Evolutionary conservation across 441 rosid species (phyloP).

Genomic region (Pelargonium citronellum): DNA sequence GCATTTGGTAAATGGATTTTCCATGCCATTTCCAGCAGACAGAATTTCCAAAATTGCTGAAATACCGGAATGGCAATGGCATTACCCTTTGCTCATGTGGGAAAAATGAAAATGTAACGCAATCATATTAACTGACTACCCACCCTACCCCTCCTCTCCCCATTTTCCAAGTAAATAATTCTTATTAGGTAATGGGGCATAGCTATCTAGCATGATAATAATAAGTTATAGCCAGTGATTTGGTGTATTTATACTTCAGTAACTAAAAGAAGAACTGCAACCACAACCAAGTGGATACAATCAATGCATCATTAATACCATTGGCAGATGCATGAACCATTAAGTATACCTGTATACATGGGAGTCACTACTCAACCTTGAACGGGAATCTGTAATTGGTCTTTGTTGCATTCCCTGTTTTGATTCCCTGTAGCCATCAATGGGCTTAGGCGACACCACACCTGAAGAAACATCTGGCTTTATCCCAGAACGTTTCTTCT

Average conservation of each 20-base stretch:
- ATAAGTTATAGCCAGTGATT: conserved; percentile 1
- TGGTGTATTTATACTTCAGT: not conserved
- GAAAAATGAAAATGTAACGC: not conserved
- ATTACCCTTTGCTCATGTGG: not conserved
- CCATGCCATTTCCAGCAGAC: not conserved
- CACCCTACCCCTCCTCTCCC: no score
- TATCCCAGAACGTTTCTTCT: conserved; percentile 93
- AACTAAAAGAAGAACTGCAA: conserved; percentile 10
- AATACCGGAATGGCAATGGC: not conserved
- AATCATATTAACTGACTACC: not conserved
- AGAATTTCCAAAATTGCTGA: not conserved
- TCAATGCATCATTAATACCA: conserved; percentile 13
- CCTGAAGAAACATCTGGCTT: conserved; percentile 66
- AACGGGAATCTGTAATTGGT: conserved; percentile 51
- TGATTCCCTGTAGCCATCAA: conserved; percentile 64
- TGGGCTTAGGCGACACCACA: conserved; percentile 46
- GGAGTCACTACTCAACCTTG: conserved; percentile 68
- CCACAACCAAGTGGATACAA: conserved; percentile 7
- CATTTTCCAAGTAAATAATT: no score
- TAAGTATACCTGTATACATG: conserved; percentile 65
- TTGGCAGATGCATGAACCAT: conserved; percentile 10
- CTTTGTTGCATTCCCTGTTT: conserved; percentile 77
- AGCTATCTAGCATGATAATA: not conserved
- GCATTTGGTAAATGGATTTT: not conserved
- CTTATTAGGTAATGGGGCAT: no score